phyloP scores from a whole-genome alignment of 2,329 filamentous ascomycete genomes.

The Penicillium sp. region DNA sequence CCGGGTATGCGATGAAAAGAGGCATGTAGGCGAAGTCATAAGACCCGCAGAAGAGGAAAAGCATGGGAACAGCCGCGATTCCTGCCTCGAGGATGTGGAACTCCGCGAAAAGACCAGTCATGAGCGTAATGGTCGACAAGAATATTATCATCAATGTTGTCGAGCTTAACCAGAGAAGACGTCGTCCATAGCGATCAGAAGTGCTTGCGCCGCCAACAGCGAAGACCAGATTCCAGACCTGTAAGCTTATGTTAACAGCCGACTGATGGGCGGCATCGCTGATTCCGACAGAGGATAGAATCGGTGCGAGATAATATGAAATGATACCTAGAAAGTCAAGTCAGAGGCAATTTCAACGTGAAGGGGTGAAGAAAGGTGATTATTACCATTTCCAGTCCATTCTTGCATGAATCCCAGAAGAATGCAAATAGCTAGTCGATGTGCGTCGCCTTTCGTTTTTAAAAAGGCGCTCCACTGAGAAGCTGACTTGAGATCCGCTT shows the following conservation, averaged over 20 bases:
- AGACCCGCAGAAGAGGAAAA: conserved; percentile 38
- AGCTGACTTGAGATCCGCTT: conserved; percentile 16
- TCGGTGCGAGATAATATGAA: conserved; percentile 42
- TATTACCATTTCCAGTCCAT: conserved; percentile 34
- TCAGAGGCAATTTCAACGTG: neutral
- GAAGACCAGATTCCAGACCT: conserved; percentile 28
- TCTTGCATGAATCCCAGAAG: conserved; percentile 30
- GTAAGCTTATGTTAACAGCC: conserved; percentile 30
- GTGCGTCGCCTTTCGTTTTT: conserved; percentile 20
- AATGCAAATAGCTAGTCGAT: conserved; percentile 26
- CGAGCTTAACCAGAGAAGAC: conserved; percentile 25
- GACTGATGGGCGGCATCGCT: conserved; percentile 31
- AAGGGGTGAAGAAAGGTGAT: neutral
- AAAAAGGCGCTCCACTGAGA: conserved; percentile 25
- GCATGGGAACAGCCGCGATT: conserved; percentile 39
- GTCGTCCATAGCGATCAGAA: conserved; percentile 29
- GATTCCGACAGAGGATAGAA: conserved; percentile 39
- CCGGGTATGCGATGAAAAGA: conserved; percentile 34
- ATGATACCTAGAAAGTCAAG: conserved; percentile 23
- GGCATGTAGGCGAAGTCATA: conserved; percentile 36
- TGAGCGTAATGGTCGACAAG: conserved; percentile 25
- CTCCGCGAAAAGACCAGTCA: conserved; percentile 28
- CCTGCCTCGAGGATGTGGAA: conserved; percentile 26
- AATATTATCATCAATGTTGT: conserved; percentile 28
- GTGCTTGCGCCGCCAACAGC: conserved; percentile 23